Base-by-base conservation (phyloP, 176 grass and related monocot genomes). In the Musa beccarii region DNA sequence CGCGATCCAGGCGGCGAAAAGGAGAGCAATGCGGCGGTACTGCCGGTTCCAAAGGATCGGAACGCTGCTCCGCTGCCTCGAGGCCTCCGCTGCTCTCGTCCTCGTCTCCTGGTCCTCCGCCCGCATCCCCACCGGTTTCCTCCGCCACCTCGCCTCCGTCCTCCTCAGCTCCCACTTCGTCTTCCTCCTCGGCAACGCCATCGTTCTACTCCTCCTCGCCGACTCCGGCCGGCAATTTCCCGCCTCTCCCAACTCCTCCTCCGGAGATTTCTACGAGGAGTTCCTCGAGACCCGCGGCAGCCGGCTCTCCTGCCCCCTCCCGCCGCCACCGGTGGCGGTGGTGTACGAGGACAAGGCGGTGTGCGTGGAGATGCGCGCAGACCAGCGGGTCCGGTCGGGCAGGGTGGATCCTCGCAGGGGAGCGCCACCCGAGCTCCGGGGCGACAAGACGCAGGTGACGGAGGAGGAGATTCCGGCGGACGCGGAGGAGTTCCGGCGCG, bases 201-300 rank as follows among this genome's bases (percentile, higher is more conserved):
- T 89, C 87, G 87, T 96, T 76, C 81, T 96, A 2, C 88, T 96
- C 51, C 83, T 96, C n/a, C 49, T 96, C 19, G 87, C 81, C 20
- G 84, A 85, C 13, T 96, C 85, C 63, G 79, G 83, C 57, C 85
- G 11, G 28, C 14, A 1, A 26, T 29, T 8, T 49, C 20, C 15
- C 70, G 59, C 34, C n/a, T 69, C 63, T 2, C 51, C 61, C 1
- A 2, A 78, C 20, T 0, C 66, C 9, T 12, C 21, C 1, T 67
- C 19, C 14, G 57, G 53, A 70, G 29, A 76, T 19, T 5, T 76
- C 59, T 12, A 76, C 34, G 54, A 63, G 10, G 56, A 64, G 59
- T 76, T 25, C 56, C 26, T 8, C 22, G 1, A 63, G 34, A 49
- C 13, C 34, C 67, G 67, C 67, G 15, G 3, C 11, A 24, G 34